A percentile compares a stretch with the other conserved stretches of the same genome.
Conservation (phyloP, 495 filamentous ascomycete genomes). For the Gamarada debralockiae region DNA sequence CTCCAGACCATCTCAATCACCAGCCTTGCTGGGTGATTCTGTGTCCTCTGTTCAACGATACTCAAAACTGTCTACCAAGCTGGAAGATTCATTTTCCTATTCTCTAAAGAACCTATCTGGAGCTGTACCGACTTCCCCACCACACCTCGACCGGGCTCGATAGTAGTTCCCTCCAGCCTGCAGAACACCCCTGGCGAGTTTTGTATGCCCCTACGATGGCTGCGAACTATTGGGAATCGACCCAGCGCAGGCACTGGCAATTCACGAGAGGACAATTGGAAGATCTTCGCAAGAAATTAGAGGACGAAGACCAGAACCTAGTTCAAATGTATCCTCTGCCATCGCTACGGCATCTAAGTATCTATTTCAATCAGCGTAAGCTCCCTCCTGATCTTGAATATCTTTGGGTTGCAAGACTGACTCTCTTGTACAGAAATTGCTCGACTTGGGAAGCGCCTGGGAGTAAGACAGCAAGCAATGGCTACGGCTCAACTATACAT, state of each 20-base stretch:
- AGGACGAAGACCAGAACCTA: constrained; percentile 64
- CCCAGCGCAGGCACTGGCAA: constrained; percentile 85
- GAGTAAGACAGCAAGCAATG: constrained; percentile 84
- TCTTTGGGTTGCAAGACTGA: neutral
- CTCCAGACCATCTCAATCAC: too few species aligned
- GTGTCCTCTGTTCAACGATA: too few species aligned
- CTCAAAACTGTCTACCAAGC: too few species aligned
- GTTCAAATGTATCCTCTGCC: constrained; percentile 79
- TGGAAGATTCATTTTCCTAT: too few species aligned
- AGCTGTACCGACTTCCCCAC: too few species aligned
- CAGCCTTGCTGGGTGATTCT: too few species aligned
- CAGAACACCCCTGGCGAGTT: too few species aligned
- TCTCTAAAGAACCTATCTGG: too few species aligned
- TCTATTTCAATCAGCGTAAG: constrained; percentile 89
- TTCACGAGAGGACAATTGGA: constrained; percentile 77
- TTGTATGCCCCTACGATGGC: constrained; percentile 58
- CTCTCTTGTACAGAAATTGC: constrained; percentile 57
- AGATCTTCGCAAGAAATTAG: constrained; percentile 66
- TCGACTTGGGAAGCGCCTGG: constrained; percentile 73
- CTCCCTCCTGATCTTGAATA: neutral
- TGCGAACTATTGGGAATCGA: constrained; percentile 95
- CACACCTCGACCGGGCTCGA: too few species aligned
- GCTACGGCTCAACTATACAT: constrained; percentile 95
- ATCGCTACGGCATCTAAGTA: constrained; percentile 75
- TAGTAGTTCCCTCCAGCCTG: too few species aligned